Conservation (phyloP, 225 moss, liverwort and hornwort species). For the Polytrichum formosum region DNA sequence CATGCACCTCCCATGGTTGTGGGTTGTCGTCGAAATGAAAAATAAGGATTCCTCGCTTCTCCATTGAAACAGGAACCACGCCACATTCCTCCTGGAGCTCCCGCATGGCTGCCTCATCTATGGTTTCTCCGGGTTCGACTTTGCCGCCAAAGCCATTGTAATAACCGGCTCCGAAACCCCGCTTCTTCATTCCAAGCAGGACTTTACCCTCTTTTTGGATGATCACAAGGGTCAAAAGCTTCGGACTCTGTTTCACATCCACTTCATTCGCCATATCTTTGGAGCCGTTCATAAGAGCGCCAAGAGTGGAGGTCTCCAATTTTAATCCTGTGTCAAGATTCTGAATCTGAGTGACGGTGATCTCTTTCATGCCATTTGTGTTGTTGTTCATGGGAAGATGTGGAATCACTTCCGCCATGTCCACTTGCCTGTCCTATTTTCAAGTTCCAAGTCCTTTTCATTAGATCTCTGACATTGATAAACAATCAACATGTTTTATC, state of each 20-base stretch:
- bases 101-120: constrained; percentile 69
- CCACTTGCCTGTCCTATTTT: background rate
- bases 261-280: background rate
- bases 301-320: constrained; percentile 7
- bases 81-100: constrained; percentile 85
- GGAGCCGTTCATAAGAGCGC: constrained; percentile 7
- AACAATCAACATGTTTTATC: background rate
- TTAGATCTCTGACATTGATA: background rate
- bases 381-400: background rate
- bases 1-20: constrained; percentile 90
- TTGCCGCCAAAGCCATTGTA: constrained; percentile 92
- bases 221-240: constrained; percentile 79
- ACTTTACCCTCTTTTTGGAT: constrained; percentile 51
- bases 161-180: constrained; percentile 79
- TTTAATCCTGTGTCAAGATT: background rate
- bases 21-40: constrained; percentile 89
- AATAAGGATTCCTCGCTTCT: constrained; percentile 66
- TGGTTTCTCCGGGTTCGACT: constrained; percentile 73
- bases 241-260: constrained; percentile 29
- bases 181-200: constrained; percentile 85
- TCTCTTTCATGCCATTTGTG: background rate
- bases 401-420: background rate
- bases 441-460: background rate
- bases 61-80: constrained; percentile 52
- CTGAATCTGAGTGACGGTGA: background rate